Base-by-base conservation (phyloP, 345 rosid genomes). In the Euphorbia lathyris region DNA sequence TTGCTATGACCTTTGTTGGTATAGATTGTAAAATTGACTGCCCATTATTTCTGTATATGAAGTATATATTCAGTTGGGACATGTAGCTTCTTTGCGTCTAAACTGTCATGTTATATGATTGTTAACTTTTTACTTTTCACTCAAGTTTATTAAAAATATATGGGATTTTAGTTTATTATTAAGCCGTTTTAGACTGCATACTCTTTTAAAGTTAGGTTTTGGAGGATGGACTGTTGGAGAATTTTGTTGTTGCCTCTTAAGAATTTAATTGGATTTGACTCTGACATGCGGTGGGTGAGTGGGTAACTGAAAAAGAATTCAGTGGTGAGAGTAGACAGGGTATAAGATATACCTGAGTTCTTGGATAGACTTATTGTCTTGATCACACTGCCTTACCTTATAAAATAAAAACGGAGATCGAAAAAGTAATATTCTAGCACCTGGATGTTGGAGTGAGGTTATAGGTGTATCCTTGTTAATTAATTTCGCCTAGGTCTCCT, bases 211-310 rank as follows among this genome's bases (percentile, higher is more conserved):
- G 47, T 20, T 47, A 32, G 53, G 29, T 27, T 58, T 57, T 63
- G 34, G 61, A 57, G 65, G 71, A 52, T 65, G 16, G 30, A 13
- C 19, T 23, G 52, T 52, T 30, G 22, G 19, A 42, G 17, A 60
- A 3, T 56, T 53, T 47, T 20, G 14, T 64, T 9, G 7, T 38
- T 22, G 42, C 34, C 48, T 52, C 42, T 56, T 66, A 40, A 50
- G 63, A 32, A 65, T 65, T 53, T 25, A n/a, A 74, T 50, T 75
- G 55, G 72, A 61, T 56, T 66, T 22, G 58, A 68, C 38, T n/a
- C n/a, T 23, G 26, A 56, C 22, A 16, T 25, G 61, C 14, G 19
- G 36, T 52, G 42, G 62, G 47, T 30, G 61, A 30, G 29, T 5
- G 63, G 63, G 64, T 45, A 51, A 59, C 55, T 13, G 53, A 66